Evolutionary conservation across 495 filamentous ascomycete species (phyloP), one percentile per base, ranked within the genome.

Genomic region (Thozetella sp.): DNA sequence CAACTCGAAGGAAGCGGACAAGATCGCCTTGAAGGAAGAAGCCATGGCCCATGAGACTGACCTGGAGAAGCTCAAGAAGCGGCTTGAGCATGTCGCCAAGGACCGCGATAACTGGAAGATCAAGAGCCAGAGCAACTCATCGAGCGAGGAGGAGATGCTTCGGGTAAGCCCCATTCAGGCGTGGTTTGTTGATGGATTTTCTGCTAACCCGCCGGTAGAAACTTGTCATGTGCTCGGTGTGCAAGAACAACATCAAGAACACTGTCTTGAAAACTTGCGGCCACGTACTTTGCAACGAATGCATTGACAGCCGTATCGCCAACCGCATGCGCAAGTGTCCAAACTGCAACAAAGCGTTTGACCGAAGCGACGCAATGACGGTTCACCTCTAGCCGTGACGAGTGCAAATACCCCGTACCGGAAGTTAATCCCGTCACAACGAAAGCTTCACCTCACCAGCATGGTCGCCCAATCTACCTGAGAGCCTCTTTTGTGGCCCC

Each of bases 251-350:
- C 56, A 95, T 97, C 81, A 97, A 97, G 76, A 90, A 98, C 70
- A 96, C 93, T 1, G 88, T 88, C 19, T 83, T 99, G 64, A 93
- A 93, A 69, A 92, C 89, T 15, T 99, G 95, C 72, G 95, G 95
- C n/a, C 95, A 99, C 74, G 87, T 96, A 22, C 97, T 98, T 73
- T 99, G 95, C 84, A 86, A 84, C 64, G 83, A 86, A 24, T 99
- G 95, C 68, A 88, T 96, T 24, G 91, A 96, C 55, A 88, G 93
- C 66, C 88, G 93, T 53, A 86, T 96, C 54, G 80, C 83, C 10
- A 95, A 93, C 59, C 90, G 95, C 30, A 93, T 91, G 70, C 86
- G 95, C 58, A 98, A 98, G 74, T 99, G 95, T 67, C 95, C 95
- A 3, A 93, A 89, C 65, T 99, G 95, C 79, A 90, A 88, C 70